Percentiles rank a stretch among this genome's conserved stretches.
phyloP scores from a whole-genome alignment of 2,329 filamentous ascomycete species.

The Beauveria sp. region DNA sequence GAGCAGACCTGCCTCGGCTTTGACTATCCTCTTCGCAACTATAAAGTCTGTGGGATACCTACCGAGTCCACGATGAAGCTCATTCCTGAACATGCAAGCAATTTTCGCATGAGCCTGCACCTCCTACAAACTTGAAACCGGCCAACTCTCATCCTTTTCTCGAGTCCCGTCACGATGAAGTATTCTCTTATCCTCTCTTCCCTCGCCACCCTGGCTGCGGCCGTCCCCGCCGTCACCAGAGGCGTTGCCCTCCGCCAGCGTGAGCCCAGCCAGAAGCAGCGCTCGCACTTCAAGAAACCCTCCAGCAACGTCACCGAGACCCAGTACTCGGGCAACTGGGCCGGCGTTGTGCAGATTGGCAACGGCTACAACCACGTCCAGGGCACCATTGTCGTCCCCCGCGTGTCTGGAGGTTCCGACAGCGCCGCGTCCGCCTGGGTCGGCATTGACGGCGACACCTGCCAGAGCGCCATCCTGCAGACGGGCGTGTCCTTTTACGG shows the following conservation, averaged over 20 bases:
- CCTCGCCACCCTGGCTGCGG: not conserved
- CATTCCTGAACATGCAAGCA: not conserved
- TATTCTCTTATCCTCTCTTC: not conserved
- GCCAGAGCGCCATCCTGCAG: conserved; percentile 28
- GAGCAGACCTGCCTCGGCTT: not conserved
- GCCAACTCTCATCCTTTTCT: not conserved
- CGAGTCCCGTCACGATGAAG: not conserved
- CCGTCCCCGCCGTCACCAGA: not conserved
- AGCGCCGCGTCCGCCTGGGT: conserved; percentile 29
- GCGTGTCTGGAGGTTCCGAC: not conserved
- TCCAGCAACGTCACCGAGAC: not conserved
- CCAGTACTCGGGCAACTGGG: not conserved
- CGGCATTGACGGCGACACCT: conserved; percentile 33
- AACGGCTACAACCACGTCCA: not conserved
- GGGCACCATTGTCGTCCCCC: not conserved
- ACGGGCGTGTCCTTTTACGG: conserved; percentile 32
- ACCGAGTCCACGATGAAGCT: not conserved
- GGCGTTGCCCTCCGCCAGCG: conserved; percentile 1
- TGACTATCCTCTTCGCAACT: not conserved
- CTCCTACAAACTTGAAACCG: not conserved
- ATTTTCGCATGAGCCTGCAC: not conserved
- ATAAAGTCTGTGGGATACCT: not conserved
- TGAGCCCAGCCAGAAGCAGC: not conserved
- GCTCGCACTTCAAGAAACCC: conserved; percentile 1
- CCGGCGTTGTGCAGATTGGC: conserved; percentile 1